Percentiles rank a stretch among this genome's conserved stretches.
phyloP scores from a whole-genome alignment of 106 monocot genomes.

The Allium sativum region DNA sequence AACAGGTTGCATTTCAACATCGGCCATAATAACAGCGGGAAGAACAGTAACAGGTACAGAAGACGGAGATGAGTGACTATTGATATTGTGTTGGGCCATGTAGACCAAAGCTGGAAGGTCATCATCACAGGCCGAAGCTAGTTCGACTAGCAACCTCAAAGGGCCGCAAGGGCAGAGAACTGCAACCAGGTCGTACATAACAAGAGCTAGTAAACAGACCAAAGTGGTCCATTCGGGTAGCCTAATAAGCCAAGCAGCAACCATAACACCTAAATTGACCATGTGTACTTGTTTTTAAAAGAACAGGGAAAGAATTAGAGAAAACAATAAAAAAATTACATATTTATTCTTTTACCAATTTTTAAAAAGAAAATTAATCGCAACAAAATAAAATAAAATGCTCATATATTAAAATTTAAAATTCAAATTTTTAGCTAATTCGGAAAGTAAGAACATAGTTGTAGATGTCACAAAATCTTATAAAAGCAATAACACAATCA shows the following conservation, averaged over 20 bases:
- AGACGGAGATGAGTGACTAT: not conserved
- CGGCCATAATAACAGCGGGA: not conserved
- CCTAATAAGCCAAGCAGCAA: constrained; percentile 79
- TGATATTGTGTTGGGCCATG: constrained; percentile 54
- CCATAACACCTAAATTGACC: constrained; percentile 66
- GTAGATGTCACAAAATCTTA: too few species aligned
- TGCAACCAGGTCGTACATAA: too few species aligned
- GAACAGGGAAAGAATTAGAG: constrained; percentile 42
- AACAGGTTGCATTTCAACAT: constrained; percentile 16
- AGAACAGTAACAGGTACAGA: not conserved
- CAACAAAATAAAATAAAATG: too few species aligned
- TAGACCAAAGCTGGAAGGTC: constrained; percentile 88
- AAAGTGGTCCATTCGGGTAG: constrained; percentile 97
- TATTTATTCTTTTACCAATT: too few species aligned
- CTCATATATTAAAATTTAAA: too few species aligned
- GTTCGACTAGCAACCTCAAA: constrained; percentile 68
- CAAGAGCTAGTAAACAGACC: constrained; percentile 64
- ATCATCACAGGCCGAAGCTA: constrained; percentile 69
- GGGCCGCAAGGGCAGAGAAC: constrained; percentile 78
- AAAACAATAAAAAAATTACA: constrained; percentile 10
- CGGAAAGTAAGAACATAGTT: too few species aligned
- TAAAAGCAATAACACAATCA: too few species aligned
- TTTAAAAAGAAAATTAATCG: too few species aligned
- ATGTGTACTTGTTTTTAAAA: constrained; percentile 69
- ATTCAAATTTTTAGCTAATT: too few species aligned